phyloP scores from a whole-genome alignment of 352 stramenopile genomes.

The Ophiocytium majus region DNA sequence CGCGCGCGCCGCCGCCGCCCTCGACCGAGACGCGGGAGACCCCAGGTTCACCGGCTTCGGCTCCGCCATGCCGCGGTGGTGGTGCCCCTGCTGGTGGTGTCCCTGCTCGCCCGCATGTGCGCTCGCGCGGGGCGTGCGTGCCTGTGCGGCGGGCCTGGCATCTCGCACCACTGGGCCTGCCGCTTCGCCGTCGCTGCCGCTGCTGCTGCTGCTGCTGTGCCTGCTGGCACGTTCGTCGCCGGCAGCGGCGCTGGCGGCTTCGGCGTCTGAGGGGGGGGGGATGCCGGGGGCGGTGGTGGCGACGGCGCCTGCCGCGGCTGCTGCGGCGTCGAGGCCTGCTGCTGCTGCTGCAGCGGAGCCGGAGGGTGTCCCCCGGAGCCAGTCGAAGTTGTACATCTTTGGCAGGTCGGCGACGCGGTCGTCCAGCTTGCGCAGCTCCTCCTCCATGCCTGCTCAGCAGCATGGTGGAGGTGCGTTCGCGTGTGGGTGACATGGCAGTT shows the following conservation, averaged over 20 bases:
- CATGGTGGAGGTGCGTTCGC: too few species aligned
- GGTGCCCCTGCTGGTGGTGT: not conserved
- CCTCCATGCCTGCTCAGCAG: too few species aligned
- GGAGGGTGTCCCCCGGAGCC: not conserved
- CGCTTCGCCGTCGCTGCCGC: not conserved
- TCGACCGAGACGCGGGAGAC: not conserved
- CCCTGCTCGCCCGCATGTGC: not conserved
- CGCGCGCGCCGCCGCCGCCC: not conserved
- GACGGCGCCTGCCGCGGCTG: too few species aligned
- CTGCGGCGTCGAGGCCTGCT: too few species aligned
- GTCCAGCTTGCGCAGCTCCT: not conserved
- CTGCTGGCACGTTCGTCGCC: not conserved
- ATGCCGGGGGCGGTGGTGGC: too few species aligned
- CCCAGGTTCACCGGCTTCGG: not conserved
- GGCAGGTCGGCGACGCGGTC: not conserved
- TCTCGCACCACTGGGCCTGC: too few species aligned
- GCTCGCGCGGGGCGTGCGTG: not conserved
- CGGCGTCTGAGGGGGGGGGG: too few species aligned
- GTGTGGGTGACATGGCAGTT: too few species aligned
- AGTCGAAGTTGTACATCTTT: not conserved
- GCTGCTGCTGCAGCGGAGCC: not conserved
- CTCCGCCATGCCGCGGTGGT: not conserved
- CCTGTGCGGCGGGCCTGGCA: not conserved
- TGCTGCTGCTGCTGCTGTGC: not conserved
- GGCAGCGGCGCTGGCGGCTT: too few species aligned